Evolutionary conservation across 352 stramenopile species (phyloP), one percentile per base, ranked within the genome.

Genomic region (Globisporangium abappressorium): DNA sequence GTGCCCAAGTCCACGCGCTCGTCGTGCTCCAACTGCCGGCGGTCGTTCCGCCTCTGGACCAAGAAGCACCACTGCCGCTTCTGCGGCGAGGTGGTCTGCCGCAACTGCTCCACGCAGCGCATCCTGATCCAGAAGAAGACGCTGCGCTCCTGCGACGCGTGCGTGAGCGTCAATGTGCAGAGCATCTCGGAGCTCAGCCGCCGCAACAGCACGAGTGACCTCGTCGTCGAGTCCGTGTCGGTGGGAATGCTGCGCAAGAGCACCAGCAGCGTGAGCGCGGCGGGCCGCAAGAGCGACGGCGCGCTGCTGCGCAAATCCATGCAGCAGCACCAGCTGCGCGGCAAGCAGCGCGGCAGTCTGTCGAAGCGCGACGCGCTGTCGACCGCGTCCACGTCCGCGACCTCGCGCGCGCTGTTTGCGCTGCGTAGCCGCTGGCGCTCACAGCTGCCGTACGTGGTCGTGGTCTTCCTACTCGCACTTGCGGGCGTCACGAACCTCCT

Each of bases 21-120:
- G 7, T 70, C 53, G 34, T 94, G 87, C 70, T 83, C 82, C 57
- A 89, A 88, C 69, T 94, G 87, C 74, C 72, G 77, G 24, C 78
- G 74, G 58, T 70, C 64, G 54, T 91, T 94, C 69, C 70, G 76
- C n/a, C 70, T 93, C 14, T 90, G 80, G 67, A 79, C 68, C 12
- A 77, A 74, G 57, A 94, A 93, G 56, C 87, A 93, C 69, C 80
- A 94, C 67, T 94, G 87, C 66, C 83, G 87, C 1, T 76, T 92
- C 15, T 94, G 87, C 57, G 87, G 87, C 26, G 85, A 93, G 62
- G 76, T 94, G 53, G 87, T 93, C 30, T 94, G 87, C 67, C 75
- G 82, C 28, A 60, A 74, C 47, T 94, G 87, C 75, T 94, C 87
- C 36, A 84, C 71, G 62, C 84, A 87, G 66, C 81, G 85, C 65